Evolutionary conservation across 805 yeast species (phyloP), one percentile per base, ranked within the genome.

Genomic region (Metschnikowia colocasiae): DNA sequence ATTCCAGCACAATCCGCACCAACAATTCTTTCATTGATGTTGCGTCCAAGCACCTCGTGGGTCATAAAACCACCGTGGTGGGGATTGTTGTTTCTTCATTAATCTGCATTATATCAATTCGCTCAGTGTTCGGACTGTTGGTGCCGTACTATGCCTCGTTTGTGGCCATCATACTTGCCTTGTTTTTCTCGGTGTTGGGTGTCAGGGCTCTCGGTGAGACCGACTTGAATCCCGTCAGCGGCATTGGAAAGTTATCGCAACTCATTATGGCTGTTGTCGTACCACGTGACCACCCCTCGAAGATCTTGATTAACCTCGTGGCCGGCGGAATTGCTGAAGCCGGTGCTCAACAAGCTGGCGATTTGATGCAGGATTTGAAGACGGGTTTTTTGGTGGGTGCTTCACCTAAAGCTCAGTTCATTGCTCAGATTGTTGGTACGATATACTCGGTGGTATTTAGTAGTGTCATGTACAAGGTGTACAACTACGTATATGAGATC

Each of bases 301-400:
- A 89, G 9, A 88, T 94, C 4, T 68, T 92, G 34, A 81, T 89
- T 38, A 94, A 92, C 61, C 71, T 92, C 41, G 85, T 92, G 1
- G 96, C 97, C 3, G 99, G 99, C 15, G 99, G 97, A 12, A 83
- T 92, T 35, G 95, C 98, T 1, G 99, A 92, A 68, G 97, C 98
- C 0, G 98, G 98, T 7, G 97, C 99, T 2, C 98, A 94, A 68
- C 99, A 92, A 67, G 97, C 98, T 2, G 98, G 99, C 26, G 99
- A 92, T 67, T 73, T 92, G 60, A 87, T 94, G 96, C 99, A 92
- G 69, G 98, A 94, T 67, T 73, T 92, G 56, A 94, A 94, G 63
- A 91, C 99, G 0, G 98, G 98, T 0, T 92, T 87, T 65, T 65
- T 92, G 45, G 60, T 92, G 2, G 96, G 95, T 13, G 97, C 98